A percentile compares a stretch with the other conserved stretches of the same genome.
Evolutionary conservation across 2,329 filamentous ascomycete species (phyloP).

Genomic region (Xylariaceae sp.): DNA sequence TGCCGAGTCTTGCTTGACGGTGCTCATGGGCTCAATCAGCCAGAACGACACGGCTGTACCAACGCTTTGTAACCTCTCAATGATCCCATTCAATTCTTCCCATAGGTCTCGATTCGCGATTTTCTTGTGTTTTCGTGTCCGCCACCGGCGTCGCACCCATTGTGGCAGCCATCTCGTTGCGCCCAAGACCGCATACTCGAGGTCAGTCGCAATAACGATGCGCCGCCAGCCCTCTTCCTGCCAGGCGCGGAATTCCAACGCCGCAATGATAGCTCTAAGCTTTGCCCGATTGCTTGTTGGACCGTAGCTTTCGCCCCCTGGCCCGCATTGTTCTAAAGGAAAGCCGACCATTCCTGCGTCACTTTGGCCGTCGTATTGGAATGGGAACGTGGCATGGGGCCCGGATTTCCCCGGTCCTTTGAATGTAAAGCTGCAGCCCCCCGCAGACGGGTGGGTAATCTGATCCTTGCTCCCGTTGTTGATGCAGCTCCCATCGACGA

Average conservation of each 20-base stretch:
- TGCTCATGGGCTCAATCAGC: constrained; percentile 22
- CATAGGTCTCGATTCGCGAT: constrained; percentile 49
- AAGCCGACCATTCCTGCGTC: constrained; percentile 32
- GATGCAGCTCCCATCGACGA: constrained; percentile 45
- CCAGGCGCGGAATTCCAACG: constrained; percentile 47
- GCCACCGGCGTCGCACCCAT: constrained; percentile 47
- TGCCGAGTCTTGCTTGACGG: constrained; percentile 17
- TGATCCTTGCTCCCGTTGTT: constrained; percentile 39
- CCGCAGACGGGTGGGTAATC: constrained; percentile 10
- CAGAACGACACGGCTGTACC: constrained; percentile 35
- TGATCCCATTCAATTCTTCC: constrained; percentile 41
- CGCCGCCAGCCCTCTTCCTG: constrained; percentile 41
- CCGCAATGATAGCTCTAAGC: constrained; percentile 46
- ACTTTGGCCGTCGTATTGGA: constrained; percentile 1
- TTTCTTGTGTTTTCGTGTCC: constrained; percentile 18
- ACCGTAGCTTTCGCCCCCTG: constrained; percentile 32
- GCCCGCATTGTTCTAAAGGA: constrained; percentile 42
- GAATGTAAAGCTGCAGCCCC: constrained; percentile 37
- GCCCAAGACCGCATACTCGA: constrained; percentile 48
- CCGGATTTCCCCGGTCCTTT: constrained; percentile 26
- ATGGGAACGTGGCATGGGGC: constrained; percentile 16
- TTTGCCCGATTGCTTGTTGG: constrained; percentile 50
- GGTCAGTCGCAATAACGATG: constrained; percentile 52
- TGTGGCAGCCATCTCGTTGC: constrained; percentile 42
- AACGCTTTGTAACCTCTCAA: constrained; percentile 22